These are phyloP conservation scores for Solanum medicagineum DNA, from an alignment of 257 asterid species.

Conservation along the genomic window DNA sequence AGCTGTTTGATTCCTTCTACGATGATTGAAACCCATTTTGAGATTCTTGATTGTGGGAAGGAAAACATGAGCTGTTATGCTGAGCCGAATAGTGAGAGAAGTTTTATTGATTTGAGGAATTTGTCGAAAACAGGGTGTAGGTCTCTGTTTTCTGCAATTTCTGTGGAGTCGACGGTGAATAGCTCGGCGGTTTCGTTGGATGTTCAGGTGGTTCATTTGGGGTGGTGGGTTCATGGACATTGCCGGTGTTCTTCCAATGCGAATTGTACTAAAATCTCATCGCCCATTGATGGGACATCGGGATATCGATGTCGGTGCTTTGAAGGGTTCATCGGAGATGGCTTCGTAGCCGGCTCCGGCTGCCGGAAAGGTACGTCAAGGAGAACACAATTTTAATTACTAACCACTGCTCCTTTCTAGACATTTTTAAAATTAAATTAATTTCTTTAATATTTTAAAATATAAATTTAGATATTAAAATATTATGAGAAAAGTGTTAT, in stretches of 20 bases:
- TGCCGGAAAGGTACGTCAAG: constrained; percentile 57
- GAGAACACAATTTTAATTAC: not conserved
- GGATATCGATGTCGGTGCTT: constrained; percentile 57
- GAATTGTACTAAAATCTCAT: constrained; percentile 21
- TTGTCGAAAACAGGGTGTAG: constrained; percentile 22
- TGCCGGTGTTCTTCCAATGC: constrained; percentile 53
- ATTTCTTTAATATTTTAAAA: too few relatives aligned
- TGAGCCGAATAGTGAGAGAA: constrained; percentile 21
- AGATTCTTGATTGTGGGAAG: constrained; percentile 35
- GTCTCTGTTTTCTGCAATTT: constrained; percentile 57
- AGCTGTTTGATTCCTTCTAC: constrained; percentile 52
- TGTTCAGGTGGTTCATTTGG: constrained; percentile 47
- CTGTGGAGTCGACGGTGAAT: constrained; percentile 23
- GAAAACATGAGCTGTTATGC: constrained; percentile 56
- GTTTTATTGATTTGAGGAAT: constrained; percentile 27
- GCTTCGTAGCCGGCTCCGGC: constrained; percentile 46
- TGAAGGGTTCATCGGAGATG: constrained; percentile 66
- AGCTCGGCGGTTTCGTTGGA: constrained; percentile 50
- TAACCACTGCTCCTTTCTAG: too few relatives aligned
- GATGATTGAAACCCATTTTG: constrained; percentile 56
- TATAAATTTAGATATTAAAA: too few relatives aligned
- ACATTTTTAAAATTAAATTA: too few relatives aligned
- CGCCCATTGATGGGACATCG: constrained; percentile 9
- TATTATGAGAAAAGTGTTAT: too few relatives aligned
- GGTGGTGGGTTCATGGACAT: constrained; percentile 66